Base-by-base conservation (phyloP, 441 rosid species). In the Bruguiera hainesii region DNA sequence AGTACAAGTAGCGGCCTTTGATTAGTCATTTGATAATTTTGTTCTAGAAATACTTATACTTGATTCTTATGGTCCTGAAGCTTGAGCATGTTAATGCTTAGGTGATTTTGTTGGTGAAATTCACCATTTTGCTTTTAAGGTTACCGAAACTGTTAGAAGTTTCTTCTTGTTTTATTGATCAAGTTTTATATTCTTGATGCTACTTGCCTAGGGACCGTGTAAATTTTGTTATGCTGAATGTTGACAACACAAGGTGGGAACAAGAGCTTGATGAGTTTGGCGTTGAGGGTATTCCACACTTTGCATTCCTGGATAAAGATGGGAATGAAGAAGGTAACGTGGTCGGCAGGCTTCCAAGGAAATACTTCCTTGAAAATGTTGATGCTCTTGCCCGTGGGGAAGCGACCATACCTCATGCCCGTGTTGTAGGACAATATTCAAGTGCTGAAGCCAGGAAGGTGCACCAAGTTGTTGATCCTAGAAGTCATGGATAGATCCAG, bases 291-390 rank as follows among this genome's bases (percentile, higher is more conserved):
- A 94, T 89, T 77, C 97, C 98, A 0, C 97, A 94, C 79, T 91
- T 91, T 63, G 83, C 96, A 3, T 94, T 94, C 73, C 83, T 94
- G 35, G 97, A 91, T 71, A 84, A 69, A 71, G 66, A 89, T 25
- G 97, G 98, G 66, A 93, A 93, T 23, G 96, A 93, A 78, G 96
- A 91, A 83, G 98, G 98, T 19, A 86, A 91, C 67, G 93, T 89
- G 28, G 96, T 93, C 9, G 98, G 97, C 39, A 85, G 91, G 84
- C 85, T 94, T 70, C 97, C 97, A 0, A 82, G 80, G 81, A 80
- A 81, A 71, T 89, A 82, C 72, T 68, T 91, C 29, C 82, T 81
- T 6, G 96, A 94, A 81, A 91, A 94, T 71, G 91, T 94, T 39
- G 93, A 83, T 7, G 90, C 96, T 1, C 89, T 94, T 48, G 90